Evolutionary conservation across 2,329 filamentous ascomycete species (phyloP).

Genomic region (Diplodia mutila): DNA sequence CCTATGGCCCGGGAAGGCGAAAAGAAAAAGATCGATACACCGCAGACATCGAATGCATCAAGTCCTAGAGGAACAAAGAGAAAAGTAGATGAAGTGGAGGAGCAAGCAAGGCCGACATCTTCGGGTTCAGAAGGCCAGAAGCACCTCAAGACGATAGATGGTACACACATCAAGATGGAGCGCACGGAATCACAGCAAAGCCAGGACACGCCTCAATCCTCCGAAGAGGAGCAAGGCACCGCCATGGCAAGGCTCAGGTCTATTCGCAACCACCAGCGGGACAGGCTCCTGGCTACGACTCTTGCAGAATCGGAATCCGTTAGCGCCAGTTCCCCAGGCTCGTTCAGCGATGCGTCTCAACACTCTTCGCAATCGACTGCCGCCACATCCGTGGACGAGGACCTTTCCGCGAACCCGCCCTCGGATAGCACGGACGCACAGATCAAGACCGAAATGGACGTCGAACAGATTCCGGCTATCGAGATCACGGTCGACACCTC

Average conservation of each 20-base stretch:
- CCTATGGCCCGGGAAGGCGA: not conserved
- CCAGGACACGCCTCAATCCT: constrained; percentile 29
- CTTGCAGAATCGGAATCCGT: constrained; percentile 32
- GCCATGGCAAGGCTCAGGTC: constrained; percentile 31
- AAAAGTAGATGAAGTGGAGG: not conserved
- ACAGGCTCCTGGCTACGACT: constrained; percentile 36
- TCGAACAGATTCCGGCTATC: constrained; percentile 32
- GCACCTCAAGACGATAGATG: not conserved
- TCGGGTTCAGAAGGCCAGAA: not conserved
- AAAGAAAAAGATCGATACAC: constrained; percentile 3
- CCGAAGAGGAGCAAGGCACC: constrained; percentile 8
- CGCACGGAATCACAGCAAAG: constrained; percentile 38
- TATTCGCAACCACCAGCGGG: constrained; percentile 39
- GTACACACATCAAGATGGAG: constrained; percentile 34
- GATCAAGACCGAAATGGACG: constrained; percentile 28
- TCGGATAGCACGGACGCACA: constrained; percentile 26
- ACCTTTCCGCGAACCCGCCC: constrained; percentile 28
- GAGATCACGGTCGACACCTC: constrained; percentile 35
- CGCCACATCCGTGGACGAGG: constrained; percentile 44
- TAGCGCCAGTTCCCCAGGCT: constrained; percentile 20
- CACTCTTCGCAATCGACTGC: constrained; percentile 43
- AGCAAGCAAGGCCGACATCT: not conserved
- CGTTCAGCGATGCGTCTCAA: constrained; percentile 34
- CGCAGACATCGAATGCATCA: not conserved
- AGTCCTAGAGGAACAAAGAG: constrained; percentile 2